Percentiles rank a stretch among this genome's conserved stretches.
Evolutionary conservation across 495 filamentous ascomycete genomes (phyloP).

Genomic region (Daldinia decipiens): DNA sequence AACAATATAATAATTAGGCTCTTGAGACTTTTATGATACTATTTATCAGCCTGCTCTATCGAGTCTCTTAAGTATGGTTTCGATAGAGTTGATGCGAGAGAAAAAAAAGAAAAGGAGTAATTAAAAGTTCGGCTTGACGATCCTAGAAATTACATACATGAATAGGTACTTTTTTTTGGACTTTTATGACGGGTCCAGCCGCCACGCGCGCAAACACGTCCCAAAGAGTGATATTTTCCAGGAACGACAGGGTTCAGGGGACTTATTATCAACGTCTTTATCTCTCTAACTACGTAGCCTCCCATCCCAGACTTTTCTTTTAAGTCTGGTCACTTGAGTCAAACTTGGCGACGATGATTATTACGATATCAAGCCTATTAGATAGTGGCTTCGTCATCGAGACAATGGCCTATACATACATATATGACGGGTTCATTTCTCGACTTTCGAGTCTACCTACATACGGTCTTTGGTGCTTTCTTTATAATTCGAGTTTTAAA

Average conservation of each 20-base stretch:
- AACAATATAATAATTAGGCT: slow-evolving; percentile 22
- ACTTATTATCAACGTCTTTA: slow-evolving; percentile 35
- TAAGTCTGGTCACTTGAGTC: slow-evolving; percentile 4
- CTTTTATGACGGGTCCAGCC: slow-evolving; percentile 39
- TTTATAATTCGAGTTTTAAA: slow-evolving; percentile 4
- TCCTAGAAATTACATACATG: slow-evolving; percentile 25
- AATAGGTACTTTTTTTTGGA: slow-evolving; percentile 2
- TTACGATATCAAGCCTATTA: slow-evolving; percentile 4
- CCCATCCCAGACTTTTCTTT: neutral
- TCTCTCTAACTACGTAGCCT: slow-evolving; percentile 20
- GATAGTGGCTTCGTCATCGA: neutral
- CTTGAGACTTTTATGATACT: slow-evolving; percentile 22
- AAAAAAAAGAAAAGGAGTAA: slow-evolving; percentile 35
- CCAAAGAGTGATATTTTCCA: slow-evolving; percentile 41
- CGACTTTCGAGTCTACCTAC: neutral
- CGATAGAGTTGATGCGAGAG: slow-evolving; percentile 6
- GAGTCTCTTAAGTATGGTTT: neutral
- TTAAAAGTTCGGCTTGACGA: slow-evolving; percentile 23
- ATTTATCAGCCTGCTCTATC: slow-evolving; percentile 9
- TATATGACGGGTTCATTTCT: slow-evolving; percentile 6
- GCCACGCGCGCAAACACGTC: slow-evolving; percentile 45
- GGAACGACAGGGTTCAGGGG: slow-evolving; percentile 42
- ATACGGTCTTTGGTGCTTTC: neutral
- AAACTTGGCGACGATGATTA: neutral
- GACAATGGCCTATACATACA: neutral